Percentiles rank a stretch among this genome's conserved stretches.
Conservation (phyloP, 306 rosid species). For the Acacia confusa region DNA sequence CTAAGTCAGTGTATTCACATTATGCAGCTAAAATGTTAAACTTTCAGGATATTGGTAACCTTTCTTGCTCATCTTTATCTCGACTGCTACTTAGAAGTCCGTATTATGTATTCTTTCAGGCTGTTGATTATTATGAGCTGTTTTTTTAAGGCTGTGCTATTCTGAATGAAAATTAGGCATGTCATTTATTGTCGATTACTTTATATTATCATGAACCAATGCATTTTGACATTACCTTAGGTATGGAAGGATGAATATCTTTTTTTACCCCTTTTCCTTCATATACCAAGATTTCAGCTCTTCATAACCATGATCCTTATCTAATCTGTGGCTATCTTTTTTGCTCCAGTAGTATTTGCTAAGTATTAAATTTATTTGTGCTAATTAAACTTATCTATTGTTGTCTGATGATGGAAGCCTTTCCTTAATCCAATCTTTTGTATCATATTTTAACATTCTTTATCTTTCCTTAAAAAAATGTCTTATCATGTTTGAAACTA, state of each 20-base stretch:
- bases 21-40: not conserved
- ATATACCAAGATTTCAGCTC: not conserved
- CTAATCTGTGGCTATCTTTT: not conserved
- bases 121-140: no score
- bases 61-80: no score
- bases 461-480: not conserved
- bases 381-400: conserved; percentile 1
- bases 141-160: not conserved
- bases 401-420: not conserved
- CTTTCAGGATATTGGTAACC: not conserved
- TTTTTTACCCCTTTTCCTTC: not conserved
- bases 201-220: not conserved
- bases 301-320: not conserved
- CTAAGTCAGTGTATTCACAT: not conserved
- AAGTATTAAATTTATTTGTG: conserved; percentile 20
- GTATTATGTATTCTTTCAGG: no score
- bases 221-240: not conserved
- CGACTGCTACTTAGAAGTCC: no score
- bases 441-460: not conserved
- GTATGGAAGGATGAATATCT: not conserved
- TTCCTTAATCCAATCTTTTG: not conserved
- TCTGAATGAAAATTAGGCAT: not conserved
- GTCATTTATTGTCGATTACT: not conserved
- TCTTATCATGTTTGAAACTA: conserved; percentile 29
- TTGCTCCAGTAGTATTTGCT: not conserved